phyloP scores from a whole-genome alignment of 139 green algal genomes.

The Chlorella sp. region DNA sequence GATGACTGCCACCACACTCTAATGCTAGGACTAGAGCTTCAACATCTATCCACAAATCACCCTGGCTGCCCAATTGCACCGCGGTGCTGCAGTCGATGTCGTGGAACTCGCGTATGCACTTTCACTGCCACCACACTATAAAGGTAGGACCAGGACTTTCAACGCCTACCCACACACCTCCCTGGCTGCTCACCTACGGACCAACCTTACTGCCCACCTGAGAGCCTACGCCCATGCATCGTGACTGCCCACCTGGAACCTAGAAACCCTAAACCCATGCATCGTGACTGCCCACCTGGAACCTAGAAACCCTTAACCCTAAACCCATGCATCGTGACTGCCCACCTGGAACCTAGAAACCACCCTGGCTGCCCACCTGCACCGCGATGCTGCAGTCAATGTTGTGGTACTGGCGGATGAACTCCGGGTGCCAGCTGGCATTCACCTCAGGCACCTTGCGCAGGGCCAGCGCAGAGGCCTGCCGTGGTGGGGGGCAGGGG shows the following conservation, averaged over 20 bases:
- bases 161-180: no score
- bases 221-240: no score
- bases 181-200: no score
- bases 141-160: no score
- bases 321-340: no score
- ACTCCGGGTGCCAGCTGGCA: conserved; percentile 85
- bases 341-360: no score
- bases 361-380: conserved; percentile 1
- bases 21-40: no score
- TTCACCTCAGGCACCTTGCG: conserved; percentile 85
- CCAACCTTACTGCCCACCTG: no score
- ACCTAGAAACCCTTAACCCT: neutral
- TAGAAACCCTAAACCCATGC: no score
- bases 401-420: conserved; percentile 88
- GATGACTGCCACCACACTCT: neutral
- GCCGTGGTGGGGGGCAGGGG: neutral
- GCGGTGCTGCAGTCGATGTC: conserved; percentile 57
- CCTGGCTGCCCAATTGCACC: conserved; percentile 10
- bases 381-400: conserved; percentile 56
- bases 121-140: conserved; percentile 85
- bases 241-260: neutral
- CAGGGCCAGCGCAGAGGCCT: conserved; percentile 80
- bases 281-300: no score
- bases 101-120: conserved; percentile 93
- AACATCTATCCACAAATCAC: neutral